Conservation (phyloP, 2,329 filamentous ascomycete genomes). For the Tolypocladium album region DNA sequence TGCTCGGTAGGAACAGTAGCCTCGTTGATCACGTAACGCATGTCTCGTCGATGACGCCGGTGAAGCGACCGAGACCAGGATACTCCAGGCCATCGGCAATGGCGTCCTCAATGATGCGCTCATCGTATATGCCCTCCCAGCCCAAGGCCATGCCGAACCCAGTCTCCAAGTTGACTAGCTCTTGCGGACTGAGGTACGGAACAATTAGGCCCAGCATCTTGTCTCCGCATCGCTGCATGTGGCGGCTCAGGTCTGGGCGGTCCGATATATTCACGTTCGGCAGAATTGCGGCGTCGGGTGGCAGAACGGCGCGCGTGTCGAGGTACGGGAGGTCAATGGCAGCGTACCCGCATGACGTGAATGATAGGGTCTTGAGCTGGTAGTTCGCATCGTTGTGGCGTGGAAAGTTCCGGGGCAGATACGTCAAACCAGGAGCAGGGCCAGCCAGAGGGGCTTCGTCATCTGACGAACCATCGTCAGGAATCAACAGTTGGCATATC, state of each 20-base stretch:
- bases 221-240: slow-evolving; percentile 26
- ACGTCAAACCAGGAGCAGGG: background rate
- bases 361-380: slow-evolving; percentile 29
- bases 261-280: background rate
- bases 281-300: slow-evolving; percentile 2
- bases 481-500: slow-evolving; percentile 7
- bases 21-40: background rate
- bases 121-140: slow-evolving; percentile 24
- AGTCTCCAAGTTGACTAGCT: slow-evolving; percentile 16
- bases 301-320: slow-evolving; percentile 24
- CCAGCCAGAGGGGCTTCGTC: background rate
- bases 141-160: slow-evolving; percentile 24
- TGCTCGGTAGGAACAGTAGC: background rate
- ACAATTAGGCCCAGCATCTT: slow-evolving; percentile 23
- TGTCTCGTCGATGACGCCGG: slow-evolving; percentile 16
- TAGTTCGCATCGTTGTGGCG: slow-evolving; percentile 18
- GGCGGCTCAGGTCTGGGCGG: slow-evolving; percentile 10
- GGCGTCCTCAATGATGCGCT: slow-evolving; percentile 19
- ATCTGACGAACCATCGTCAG: background rate
- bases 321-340: slow-evolving; percentile 25
- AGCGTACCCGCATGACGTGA: slow-evolving; percentile 54
- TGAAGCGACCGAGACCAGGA: slow-evolving; percentile 29
- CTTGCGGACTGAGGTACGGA: slow-evolving; percentile 15
- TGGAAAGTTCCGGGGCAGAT: slow-evolving; percentile 1
- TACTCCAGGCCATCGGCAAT: slow-evolving; percentile 20